Evolutionary conservation across 371 early-diverging fungal genomes (phyloP), one percentile per base, ranked within the genome.

Genomic region (Apophysomyces elegans): DNA sequence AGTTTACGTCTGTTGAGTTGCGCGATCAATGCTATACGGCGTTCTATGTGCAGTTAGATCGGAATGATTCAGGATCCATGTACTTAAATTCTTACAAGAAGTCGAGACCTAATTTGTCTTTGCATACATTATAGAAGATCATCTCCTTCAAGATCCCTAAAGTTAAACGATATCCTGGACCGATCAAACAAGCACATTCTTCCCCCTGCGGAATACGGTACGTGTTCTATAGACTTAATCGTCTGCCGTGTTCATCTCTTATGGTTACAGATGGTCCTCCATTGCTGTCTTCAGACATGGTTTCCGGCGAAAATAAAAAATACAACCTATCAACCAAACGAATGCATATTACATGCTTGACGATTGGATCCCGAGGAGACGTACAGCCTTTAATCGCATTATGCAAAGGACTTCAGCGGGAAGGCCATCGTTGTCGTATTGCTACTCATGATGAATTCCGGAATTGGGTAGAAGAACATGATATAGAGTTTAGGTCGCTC

Each of bases 321-420:
- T 21, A 50, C 18, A n/a, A 7, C 18, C 56, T 6, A 56, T 68
- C 84, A 2, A 74, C 76, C 13, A 72, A 74, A 26, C 78, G 90
- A 5, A 67, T 94, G 65, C 92, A 86, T 64, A 88, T 94, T 62
- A 93, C 93, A 0, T 88, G 89, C 62, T 71, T 93, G 43, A 93
- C 93, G 0, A 92, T 94, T 64, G 95, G 95, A n/a, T 90, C 92
- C 7, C 84, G 95, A 41, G 95, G 95, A 7, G 95, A 93, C 73
- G 93, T 94, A 0, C 92, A 94, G 67, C 95, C 93, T 0, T 94
- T 91, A 60, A 91, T 94, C 73, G 93, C 93, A 0, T 79, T 93
- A 12, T 88, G 91, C 73, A 92, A 93, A 76, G 83, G 86, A 2
- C 72, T 94, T 9, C 85, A 86, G 84, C 77, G 75, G 45, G 85